Percentiles rank a stretch among this genome's conserved stretches.
Conservation (phyloP, 495 filamentous ascomycete species). For the Immersiella caudata region DNA sequence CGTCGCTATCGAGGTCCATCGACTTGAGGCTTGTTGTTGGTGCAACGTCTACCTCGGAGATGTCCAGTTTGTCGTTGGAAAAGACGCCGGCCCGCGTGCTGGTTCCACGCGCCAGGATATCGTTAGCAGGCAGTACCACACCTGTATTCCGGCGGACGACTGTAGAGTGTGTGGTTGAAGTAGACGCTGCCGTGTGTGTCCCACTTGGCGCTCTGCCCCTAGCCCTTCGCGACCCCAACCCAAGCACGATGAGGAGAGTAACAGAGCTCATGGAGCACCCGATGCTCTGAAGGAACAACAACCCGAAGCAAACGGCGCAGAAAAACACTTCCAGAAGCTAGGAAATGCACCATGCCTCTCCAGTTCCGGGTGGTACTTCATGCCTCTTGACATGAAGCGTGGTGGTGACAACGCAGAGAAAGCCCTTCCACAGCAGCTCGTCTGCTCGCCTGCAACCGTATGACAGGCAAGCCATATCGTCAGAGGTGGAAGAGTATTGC, state of each 20-base stretch:
- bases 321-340: not conserved
- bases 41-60: not conserved
- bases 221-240: not conserved
- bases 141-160: not conserved
- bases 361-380: not conserved
- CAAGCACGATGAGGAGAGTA: not conserved
- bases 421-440: not conserved
- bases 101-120: not conserved
- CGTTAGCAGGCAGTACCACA: not conserved
- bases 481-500: no score
- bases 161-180: not conserved
- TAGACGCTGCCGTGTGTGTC: not conserved
- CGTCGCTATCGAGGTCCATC: not conserved
- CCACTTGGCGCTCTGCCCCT: not conserved
- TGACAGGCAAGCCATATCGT: not conserved
- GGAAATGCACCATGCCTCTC: not conserved
- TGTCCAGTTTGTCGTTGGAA: not conserved
- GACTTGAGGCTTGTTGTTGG: not conserved
- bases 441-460: not conserved
- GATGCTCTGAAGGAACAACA: not conserved
- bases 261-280: not conserved
- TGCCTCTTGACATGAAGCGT: not conserved
- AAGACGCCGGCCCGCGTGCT: not conserved
- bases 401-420: not conserved
- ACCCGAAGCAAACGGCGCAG: not conserved